Evolutionary conservation across 306 rosid species (phyloP), one percentile per base, ranked within the genome.

Genomic region (Trifolium dubium): DNA sequence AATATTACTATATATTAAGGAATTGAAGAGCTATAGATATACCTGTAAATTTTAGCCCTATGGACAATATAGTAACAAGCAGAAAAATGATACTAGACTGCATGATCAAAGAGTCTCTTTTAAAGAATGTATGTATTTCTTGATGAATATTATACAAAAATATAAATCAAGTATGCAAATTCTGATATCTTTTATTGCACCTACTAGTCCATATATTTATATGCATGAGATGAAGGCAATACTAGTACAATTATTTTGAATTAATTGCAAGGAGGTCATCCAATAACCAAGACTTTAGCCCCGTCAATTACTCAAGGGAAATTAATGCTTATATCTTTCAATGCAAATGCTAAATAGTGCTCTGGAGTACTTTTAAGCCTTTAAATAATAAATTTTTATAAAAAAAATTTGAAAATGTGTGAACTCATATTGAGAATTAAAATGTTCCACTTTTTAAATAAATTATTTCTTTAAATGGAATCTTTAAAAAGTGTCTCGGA

Each of bases 281-380:
- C 8, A 19, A 28, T 67, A 5, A 8, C 43, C 3, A 73, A 40
- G 67, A 68, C 67, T 80, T 60, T 18, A 2, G 13, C 51, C 54
- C 80, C 72, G 72, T 62, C 50, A 80, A 75, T 62, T 62, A 69
- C 77, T 80, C 71, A 31, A 5, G 4, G 5, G 9, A 58, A 56
- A 30, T 13, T 14, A 8, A 58, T n/a, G 46, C 5, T 18, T 18
- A 44, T 30, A 2, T 3, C n/a, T n/a, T n/a, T n/a, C n/a, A n/a
- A n/a, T n/a, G n/a, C n/a, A n/a, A n/a, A n/a, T n/a, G n/a, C n/a
- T n/a, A n/a, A n/a, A n/a, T n/a, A n/a, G n/a, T n/a, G n/a, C n/a
- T n/a, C n/a, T n/a, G n/a, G n/a, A n/a, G n/a, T n/a, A n/a, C n/a
- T n/a, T n/a, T n/a, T n/a, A n/a, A n/a, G n/a, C n/a, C n/a, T n/a